These are phyloP conservation scores for Phytophthora foliorum DNA, from an alignment of 352 stramenopile species.

Conservation along the genomic window DNA sequence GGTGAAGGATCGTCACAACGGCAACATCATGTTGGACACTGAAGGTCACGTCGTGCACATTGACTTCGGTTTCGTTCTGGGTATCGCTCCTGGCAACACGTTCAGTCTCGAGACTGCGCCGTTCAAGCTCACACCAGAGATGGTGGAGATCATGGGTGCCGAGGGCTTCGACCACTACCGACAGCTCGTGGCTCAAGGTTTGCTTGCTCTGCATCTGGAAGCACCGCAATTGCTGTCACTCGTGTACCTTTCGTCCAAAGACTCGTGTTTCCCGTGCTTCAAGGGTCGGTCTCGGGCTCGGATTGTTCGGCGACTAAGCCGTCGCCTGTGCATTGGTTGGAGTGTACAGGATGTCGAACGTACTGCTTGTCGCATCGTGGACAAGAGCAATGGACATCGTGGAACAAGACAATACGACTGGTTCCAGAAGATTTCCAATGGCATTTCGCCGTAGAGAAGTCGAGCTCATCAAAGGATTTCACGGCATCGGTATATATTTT, in stretches of 20 bases:
- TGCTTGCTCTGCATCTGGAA: constrained; percentile 95
- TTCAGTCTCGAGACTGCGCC: constrained; percentile 97
- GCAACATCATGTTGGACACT: constrained; percentile 98
- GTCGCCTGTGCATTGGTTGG: constrained; percentile 69
- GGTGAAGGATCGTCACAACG: constrained; percentile 99
- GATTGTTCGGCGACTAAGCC: constrained; percentile 60
- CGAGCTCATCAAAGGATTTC: not conserved
- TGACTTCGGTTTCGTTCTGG: constrained; percentile 99
- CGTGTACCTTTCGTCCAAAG: constrained; percentile 91
- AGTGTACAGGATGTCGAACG: constrained; percentile 62
- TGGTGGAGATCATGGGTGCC: constrained; percentile 94
- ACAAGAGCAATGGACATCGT: constrained; percentile 80
- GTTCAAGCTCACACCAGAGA: constrained; percentile 99
- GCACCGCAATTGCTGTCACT: constrained; percentile 93
- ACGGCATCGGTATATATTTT: too few relatives aligned
- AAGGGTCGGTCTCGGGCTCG: constrained; percentile 44
- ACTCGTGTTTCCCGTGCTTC: constrained; percentile 97
- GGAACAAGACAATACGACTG: constrained; percentile 90
- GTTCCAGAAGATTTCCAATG: constrained; percentile 91
- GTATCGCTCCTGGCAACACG: constrained; percentile 96
- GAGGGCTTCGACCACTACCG: constrained; percentile 93
- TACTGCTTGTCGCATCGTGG: constrained; percentile 67
- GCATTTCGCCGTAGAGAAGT: constrained; percentile 60
- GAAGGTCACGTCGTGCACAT: constrained; percentile 98
- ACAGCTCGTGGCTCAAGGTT: constrained; percentile 93